Conservation (phyloP, 106 monocot species). For the Allium fistulosum region DNA sequence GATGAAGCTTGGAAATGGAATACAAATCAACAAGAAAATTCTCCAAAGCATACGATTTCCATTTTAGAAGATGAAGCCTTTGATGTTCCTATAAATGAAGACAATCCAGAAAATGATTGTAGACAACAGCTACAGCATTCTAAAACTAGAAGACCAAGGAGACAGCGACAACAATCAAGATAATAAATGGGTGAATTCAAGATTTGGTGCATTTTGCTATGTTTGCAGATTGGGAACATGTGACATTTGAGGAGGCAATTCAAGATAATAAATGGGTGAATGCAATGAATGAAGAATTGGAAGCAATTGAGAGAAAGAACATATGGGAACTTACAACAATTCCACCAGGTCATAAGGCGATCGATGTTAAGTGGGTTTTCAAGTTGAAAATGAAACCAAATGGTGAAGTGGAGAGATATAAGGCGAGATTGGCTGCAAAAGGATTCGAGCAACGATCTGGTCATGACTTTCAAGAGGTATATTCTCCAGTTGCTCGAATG, state of each 20-base stretch:
- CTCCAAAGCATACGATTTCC: not conserved
- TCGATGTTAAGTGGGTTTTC: not conserved
- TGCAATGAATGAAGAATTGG: not conserved
- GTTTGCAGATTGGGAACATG: not conserved
- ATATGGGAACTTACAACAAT: not conserved
- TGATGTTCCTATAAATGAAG: not conserved
- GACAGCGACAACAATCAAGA: not conserved
- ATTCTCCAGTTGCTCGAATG: not conserved
- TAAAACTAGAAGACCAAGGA: not conserved
- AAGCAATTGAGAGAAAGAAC: not conserved
- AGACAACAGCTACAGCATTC: not conserved
- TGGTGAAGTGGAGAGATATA: not conserved
- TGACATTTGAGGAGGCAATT: not conserved
- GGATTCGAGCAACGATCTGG: not conserved
- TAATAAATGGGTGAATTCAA: no score
- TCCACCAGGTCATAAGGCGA: not conserved
- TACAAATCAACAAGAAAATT: not conserved
- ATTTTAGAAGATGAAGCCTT: not conserved
- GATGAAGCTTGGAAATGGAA: not conserved
- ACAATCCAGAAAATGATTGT: not conserved
- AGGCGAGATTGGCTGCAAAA: not conserved
- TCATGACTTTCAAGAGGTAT: not conserved
- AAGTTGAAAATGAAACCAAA: not conserved
- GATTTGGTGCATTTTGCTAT: not conserved
- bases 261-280: not conserved